Conservation (phyloP, 1,139 yeast species). For the Kodamaea suecica region DNA sequence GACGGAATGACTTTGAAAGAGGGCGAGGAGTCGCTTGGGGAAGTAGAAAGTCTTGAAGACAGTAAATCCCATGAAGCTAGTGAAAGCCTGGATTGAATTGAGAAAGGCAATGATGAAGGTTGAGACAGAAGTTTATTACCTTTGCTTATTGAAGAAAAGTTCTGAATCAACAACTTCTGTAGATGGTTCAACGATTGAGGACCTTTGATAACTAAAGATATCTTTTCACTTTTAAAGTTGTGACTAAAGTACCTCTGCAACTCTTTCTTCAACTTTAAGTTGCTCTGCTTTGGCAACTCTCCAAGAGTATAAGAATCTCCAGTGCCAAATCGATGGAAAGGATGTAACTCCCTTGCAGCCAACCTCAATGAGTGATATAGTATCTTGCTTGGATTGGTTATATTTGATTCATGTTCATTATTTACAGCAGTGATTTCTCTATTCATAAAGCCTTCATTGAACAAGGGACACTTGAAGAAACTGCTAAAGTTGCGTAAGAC, state of each 20-base stretch:
- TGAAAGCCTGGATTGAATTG: too few species aligned
- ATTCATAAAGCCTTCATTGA: constrained; percentile 37
- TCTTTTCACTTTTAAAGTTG: constrained; percentile 36
- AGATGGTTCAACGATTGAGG: constrained; percentile 59
- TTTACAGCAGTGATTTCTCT: constrained; percentile 59
- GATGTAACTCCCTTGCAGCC: constrained; percentile 42
- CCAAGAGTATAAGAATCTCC: constrained; percentile 38
- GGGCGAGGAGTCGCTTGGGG: too few species aligned
- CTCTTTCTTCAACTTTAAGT: constrained; percentile 20
- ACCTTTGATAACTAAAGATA: constrained; percentile 58
- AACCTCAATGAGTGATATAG: constrained; percentile 58
- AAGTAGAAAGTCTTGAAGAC: too few species aligned
- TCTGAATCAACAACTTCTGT: constrained; percentile 49
- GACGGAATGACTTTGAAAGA: background rate
- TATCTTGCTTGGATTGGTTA: constrained; percentile 39
- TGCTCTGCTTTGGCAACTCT: constrained; percentile 14
- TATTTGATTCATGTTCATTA: constrained; percentile 60
- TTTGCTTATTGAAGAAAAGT: background rate
- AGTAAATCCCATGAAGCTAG: too few species aligned
- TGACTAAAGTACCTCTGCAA: constrained; percentile 27
- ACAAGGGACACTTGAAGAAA: constrained; percentile 49
- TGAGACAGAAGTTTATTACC: too few species aligned
- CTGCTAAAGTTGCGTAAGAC: constrained; percentile 50
- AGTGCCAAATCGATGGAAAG: constrained; percentile 45
- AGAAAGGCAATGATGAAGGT: too few species aligned